Evolutionary conservation across 495 filamentous ascomycete species (phyloP), one percentile per base, ranked within the genome.

Genomic region (Trichoderma parareesei): DNA sequence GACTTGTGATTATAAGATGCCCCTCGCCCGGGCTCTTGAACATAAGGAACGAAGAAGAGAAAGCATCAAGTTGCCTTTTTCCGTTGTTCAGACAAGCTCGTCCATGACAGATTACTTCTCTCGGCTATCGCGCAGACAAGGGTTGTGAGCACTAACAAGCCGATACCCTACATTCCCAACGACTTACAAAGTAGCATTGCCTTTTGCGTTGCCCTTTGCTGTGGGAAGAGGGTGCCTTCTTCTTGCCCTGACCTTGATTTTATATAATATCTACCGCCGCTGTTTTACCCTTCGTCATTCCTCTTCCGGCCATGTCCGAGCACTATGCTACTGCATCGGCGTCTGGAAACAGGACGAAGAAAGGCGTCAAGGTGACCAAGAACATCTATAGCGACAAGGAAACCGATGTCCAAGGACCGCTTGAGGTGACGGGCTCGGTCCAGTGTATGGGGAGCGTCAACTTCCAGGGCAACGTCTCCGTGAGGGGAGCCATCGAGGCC

Each of bases 341-440:
- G 43, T 41, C 60, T 13, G 44, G 38, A 48, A 37, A 66, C 44
- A 41, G 38, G 38, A 10, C 60, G 37, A 8, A 16, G 5, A 38
- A 27, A 38, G 20, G 35, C 42, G 48, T 71, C 46, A 71, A 66
- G 59, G 72, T 69, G 64, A 73, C 66, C 62, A 73, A 71, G 64
- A 68, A 65, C 64, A 72, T 77, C 72, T 70, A 72, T 49, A 73
- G 71, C 18, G 74, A 75, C 38, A 49, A 65, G 18, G 65, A 70
- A 14, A 61, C 76, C 35, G 66, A 68, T 37, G 69, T 76, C 33
- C 64, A 69, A 41, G 75, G 75, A 4, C 75, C 75, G 5, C 66
- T 77, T 68, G 71, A 77, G 49, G 70, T 77, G 14, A 70, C 72
- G 61, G 75, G 75, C 4, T 75, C 71, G 2, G 74, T 77, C 69